Conservation (phyloP, 78 protist genomes). For the Dictyostelium brefeldianum region DNA sequence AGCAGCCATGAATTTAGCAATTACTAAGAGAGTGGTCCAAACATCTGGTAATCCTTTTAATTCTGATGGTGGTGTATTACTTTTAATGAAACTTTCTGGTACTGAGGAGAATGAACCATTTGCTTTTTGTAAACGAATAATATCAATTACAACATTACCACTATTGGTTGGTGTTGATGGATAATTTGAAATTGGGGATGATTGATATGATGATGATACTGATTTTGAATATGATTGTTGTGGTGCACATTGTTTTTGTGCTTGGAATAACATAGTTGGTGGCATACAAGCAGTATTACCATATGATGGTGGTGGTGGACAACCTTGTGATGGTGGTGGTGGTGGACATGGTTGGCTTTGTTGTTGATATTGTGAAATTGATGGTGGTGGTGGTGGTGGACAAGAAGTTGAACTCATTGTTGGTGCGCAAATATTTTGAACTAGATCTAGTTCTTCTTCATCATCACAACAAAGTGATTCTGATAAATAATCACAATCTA, state of each 20-base stretch:
- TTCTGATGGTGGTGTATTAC: background rate
- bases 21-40: constrained; percentile 48
- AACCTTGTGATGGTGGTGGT: background rate
- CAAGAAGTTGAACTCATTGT: no score
- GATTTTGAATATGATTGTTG: background rate
- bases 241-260: background rate
- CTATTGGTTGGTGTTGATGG: background rate
- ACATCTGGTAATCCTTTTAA: background rate
- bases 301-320: background rate
- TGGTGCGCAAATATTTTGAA: background rate
- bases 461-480: no score
- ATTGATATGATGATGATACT: background rate
- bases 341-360: background rate
- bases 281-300: background rate
- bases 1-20: constrained; percentile 14
- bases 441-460: no score
- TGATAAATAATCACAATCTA: no score
- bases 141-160: background rate
- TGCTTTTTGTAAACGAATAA: constrained; percentile 58
- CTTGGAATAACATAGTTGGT: background rate
- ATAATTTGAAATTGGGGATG: background rate
- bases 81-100: background rate
- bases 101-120: constrained; percentile 53
- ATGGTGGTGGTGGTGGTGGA: background rate
- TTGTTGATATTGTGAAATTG: background rate